Conservation (phyloP, 108 stramenopile genomes). For the Cyclotella sp. region DNA sequence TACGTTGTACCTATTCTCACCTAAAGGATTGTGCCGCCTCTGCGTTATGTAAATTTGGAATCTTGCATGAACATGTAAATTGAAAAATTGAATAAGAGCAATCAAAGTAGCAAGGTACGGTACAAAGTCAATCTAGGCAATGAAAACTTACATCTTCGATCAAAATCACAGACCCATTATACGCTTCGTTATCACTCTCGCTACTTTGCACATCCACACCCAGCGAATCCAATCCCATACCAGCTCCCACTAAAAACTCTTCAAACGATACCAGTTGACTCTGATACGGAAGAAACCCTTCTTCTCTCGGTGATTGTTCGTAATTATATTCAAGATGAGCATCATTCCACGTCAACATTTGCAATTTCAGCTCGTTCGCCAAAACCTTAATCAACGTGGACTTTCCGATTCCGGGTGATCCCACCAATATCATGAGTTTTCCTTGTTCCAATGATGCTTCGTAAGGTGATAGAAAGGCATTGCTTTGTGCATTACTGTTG, state of each 20-base stretch:
- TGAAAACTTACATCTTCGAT: conserved; percentile 67
- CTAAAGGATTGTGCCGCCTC: conserved; percentile 64
- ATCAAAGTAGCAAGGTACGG: not conserved
- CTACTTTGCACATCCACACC: conserved; percentile 12
- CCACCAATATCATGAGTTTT: conserved; percentile 77
- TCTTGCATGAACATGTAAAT: conserved; percentile 9
- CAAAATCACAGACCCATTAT: conserved; percentile 57
- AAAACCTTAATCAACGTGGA: conserved; percentile 66
- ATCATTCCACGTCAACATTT: conserved; percentile 76
- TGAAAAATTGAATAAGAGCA: not conserved
- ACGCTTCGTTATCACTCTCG: not conserved
- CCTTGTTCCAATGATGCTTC: conserved; percentile 3
- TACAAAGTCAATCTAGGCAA: not conserved
- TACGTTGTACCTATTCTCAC: conserved; percentile 7
- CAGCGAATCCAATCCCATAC: conserved; percentile 64
- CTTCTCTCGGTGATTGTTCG: not conserved
- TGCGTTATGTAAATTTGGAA: conserved; percentile 66
- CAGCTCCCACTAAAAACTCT: conserved; percentile 68
- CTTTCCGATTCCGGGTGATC: conserved; percentile 84
- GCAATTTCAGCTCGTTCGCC: conserved; percentile 61
- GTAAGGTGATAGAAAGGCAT: not conserved
- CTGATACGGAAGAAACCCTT: conserved; percentile 41
- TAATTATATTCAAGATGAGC: conserved; percentile 25
- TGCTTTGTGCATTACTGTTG: conserved; percentile 1
- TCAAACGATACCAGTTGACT: conserved; percentile 73